A percentile compares a stretch with the other conserved stretches of the same genome.
These are phyloP conservation scores for Claviceps capensis DNA, from an alignment of 2,329 filamentous ascomycete species.

Conservation along the genomic window DNA sequence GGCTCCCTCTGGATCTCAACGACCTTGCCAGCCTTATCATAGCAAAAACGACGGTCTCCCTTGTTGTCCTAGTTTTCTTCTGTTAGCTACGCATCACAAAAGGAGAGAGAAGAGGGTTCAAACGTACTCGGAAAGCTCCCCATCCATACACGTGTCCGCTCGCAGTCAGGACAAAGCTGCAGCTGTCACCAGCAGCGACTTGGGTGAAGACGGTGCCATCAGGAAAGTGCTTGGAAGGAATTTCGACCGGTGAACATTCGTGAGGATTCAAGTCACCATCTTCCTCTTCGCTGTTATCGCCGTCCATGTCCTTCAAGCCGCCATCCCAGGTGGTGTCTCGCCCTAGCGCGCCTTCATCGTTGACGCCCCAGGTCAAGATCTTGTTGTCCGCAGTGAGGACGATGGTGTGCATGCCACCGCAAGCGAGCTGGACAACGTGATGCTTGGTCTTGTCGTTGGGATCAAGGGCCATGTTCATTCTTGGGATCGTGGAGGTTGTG, in stretches of 20 bases:
- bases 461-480: slow-evolving; percentile 59
- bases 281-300: slow-evolving; percentile 44
- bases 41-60: slow-evolving; percentile 32
- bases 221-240: slow-evolving; percentile 45
- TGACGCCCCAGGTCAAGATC: slow-evolving; percentile 78
- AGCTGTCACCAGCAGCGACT: slow-evolving; percentile 59
- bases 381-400: slow-evolving; percentile 68
- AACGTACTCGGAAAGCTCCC: slow-evolving; percentile 62
- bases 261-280: slow-evolving; percentile 57
- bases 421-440: slow-evolving; percentile 60
- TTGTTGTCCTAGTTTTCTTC: slow-evolving; percentile 1
- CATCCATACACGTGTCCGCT: slow-evolving; percentile 69
- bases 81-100: neutral
- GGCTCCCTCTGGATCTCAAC: slow-evolving; percentile 37
- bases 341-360: slow-evolving; percentile 71
- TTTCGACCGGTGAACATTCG: slow-evolving; percentile 52
- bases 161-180: slow-evolving; percentile 61
- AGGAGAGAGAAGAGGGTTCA: slow-evolving; percentile 27
- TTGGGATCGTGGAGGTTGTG: slow-evolving; percentile 1
- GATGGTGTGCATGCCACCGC: slow-evolving; percentile 70
- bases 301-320: slow-evolving; percentile 41
- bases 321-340: slow-evolving; percentile 59
- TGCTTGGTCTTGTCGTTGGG: slow-evolving; percentile 47
- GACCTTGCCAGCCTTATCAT: slow-evolving; percentile 28
- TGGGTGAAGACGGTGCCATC: slow-evolving; percentile 47